Base-by-base conservation (phyloP, 2,329 filamentous ascomycete species). In the Lanzia echinophila region DNA sequence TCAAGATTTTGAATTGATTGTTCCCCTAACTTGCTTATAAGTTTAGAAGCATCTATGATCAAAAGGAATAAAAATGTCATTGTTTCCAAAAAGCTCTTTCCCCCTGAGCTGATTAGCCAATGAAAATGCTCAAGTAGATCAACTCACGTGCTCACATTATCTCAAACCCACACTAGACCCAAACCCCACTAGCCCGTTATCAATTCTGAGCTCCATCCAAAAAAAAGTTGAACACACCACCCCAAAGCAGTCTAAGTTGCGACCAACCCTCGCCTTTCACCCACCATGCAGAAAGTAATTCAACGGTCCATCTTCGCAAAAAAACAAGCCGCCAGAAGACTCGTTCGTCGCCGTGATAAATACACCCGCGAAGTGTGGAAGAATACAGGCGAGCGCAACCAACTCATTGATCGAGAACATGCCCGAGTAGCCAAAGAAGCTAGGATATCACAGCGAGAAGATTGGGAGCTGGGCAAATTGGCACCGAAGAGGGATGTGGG, bases 381-480 rank as follows among this genome's bases (percentile, higher is more conserved):
- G 55, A 57, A 61, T 59, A 50, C 60, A 53, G 32, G 44, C 44
- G 55, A 60, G 31, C 47, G 57, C 52, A 38, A 49, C 57, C 5
- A 36, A 41, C 38, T 42, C 34, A 10, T 34, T 20, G 13, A 38
- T 3, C 13, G 12, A 15, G 52, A 47, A 62, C 50, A 42, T 11
- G 6, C 20, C 13, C 39, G 19, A 41, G 56, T 71, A 60, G 63
- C 78, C 56, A 71, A 72, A 58, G 64, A 67, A 15, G 81, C 81
- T 42, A 78, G 81, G 52, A 67, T 73, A 60, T 75, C 78, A 47
- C 79, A 87, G 50, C 79, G 78, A 57, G 87, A 95, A 68, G 85
- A 92, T 69, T 95, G 87, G 82, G 75, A 86, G 59, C 71, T 90
- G 60, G 92, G 91, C 0, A 80, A 87, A 8, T 68, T 96, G 59